phyloP scores from a whole-genome alignment of 2,329 filamentous ascomycete species.

The Cytospora paraplurivora region DNA sequence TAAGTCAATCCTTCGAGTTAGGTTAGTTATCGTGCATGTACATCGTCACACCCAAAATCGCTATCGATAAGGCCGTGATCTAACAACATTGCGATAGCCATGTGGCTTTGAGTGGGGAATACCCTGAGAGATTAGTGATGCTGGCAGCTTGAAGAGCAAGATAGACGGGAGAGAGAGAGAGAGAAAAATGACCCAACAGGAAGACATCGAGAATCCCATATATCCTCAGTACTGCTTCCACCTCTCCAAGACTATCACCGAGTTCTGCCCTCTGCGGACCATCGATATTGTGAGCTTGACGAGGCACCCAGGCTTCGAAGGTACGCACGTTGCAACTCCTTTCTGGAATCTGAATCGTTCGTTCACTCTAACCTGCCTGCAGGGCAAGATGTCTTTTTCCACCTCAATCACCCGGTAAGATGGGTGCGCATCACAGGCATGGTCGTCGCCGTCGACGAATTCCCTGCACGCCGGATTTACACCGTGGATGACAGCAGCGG shows the following conservation, averaged over 20 bases:
- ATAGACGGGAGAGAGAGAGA: neutral
- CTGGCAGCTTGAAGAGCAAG: neutral
- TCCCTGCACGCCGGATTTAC: slow-evolving; percentile 49
- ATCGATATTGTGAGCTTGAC: slow-evolving; percentile 53
- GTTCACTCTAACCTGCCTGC: neutral
- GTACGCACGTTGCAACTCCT: slow-evolving; percentile 46
- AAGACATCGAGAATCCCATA: slow-evolving; percentile 35
- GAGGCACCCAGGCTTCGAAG: slow-evolving; percentile 54
- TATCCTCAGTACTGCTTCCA: slow-evolving; percentile 67
- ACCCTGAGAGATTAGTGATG: neutral
- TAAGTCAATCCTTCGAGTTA: no score
- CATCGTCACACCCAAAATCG: neutral
- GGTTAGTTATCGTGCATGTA: no score
- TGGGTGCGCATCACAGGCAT: slow-evolving; percentile 73
- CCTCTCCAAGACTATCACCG: slow-evolving; percentile 61
- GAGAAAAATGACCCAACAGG: slow-evolving; percentile 15
- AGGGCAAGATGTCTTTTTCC: slow-evolving; percentile 64
- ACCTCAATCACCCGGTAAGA: slow-evolving; percentile 73
- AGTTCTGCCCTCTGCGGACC: slow-evolving; percentile 59
- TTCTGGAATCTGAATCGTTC: slow-evolving; percentile 1
- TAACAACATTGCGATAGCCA: neutral
- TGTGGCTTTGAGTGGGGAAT: neutral
- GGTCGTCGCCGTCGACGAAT: slow-evolving; percentile 64
- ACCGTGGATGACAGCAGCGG: slow-evolving; percentile 69
- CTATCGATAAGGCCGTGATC: neutral